phyloP scores from a whole-genome alignment of 495 filamentous ascomycete species.

The Xeromyces bisporus region DNA sequence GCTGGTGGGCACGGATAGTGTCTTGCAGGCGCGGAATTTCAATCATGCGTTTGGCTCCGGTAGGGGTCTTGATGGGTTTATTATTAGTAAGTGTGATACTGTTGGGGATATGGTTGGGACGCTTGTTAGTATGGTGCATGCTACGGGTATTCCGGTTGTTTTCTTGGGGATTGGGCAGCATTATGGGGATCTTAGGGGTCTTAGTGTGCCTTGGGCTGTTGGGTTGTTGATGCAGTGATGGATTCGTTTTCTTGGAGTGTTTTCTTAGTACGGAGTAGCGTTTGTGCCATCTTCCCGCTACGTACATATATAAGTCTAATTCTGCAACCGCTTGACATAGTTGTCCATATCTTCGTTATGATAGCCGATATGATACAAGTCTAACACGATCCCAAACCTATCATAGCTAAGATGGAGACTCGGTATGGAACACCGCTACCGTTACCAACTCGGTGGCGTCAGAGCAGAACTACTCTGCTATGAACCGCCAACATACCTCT shows the following conservation, averaged over 20 bases:
- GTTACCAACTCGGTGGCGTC: too few species aligned
- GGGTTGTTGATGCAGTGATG: constrained; percentile 51
- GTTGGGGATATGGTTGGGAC: constrained; percentile 98
- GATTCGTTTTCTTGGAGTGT: not conserved
- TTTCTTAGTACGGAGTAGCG: too few species aligned
- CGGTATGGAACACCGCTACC: too few species aligned
- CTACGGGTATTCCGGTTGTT: constrained; percentile 84
- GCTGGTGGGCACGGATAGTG: constrained; percentile 83
- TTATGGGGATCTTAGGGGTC: constrained; percentile 83
- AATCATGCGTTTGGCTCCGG: constrained; percentile 76
- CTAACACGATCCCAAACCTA: too few species aligned
- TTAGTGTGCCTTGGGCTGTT: constrained; percentile 86
- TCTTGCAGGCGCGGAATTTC: constrained; percentile 90
- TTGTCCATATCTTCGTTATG: too few species aligned
- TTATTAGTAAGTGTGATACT: constrained; percentile 96
- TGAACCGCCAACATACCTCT: too few species aligned
- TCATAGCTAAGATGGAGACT: too few species aligned
- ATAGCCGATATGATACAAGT: too few species aligned
- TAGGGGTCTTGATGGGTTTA: constrained; percentile 77
- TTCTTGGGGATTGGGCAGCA: constrained; percentile 94
- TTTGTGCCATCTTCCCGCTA: too few species aligned
- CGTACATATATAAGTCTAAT: too few species aligned
- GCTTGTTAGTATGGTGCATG: constrained; percentile 92
- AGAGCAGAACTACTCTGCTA: too few species aligned
- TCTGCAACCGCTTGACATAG: too few species aligned